These are phyloP conservation scores for Zygoascus ofunaensis DNA, from an alignment of 805 yeast genomes.

Conservation along the genomic window DNA sequence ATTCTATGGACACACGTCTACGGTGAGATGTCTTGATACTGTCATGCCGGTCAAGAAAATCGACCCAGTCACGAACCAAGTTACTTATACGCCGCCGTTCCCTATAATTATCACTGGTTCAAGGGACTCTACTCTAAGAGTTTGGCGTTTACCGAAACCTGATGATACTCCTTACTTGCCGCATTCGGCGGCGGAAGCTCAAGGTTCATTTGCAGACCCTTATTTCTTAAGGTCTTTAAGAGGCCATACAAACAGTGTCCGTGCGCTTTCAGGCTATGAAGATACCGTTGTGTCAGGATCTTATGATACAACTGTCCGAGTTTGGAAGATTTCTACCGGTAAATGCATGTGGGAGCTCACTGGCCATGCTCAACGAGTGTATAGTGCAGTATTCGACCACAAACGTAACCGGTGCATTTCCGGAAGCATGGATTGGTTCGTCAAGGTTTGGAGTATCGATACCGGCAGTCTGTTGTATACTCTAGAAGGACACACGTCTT, in stretches of 20 bases:
- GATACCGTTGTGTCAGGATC: conserved; percentile 81
- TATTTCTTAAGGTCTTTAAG: conserved; percentile 57
- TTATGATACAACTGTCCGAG: conserved; percentile 81
- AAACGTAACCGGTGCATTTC: conserved; percentile 73
- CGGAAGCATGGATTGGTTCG: conserved; percentile 83
- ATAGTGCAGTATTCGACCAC: conserved; percentile 77
- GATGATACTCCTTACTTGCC: conserved; percentile 21
- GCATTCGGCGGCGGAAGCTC: conserved; percentile 27
- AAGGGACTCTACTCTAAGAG: conserved; percentile 72
- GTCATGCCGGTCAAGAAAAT: conserved; percentile 51
- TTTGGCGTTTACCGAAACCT: conserved; percentile 69
- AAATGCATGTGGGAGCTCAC: conserved; percentile 61
- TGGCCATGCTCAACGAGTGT: conserved; percentile 84
- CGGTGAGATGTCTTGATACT: conserved; percentile 85
- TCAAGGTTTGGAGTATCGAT: conserved; percentile 80
- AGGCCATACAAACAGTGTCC: conserved; percentile 74
- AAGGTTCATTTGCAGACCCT: conserved; percentile 35
- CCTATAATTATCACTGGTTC: conserved; percentile 83
- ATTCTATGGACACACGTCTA: conserved; percentile 84
- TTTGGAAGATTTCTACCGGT: conserved; percentile 79
- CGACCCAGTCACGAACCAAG: conserved; percentile 49
- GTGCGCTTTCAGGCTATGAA: conserved; percentile 82
- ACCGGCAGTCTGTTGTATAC: conserved; percentile 63
- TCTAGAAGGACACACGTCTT: conserved; percentile 77
- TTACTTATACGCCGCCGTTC: conserved; percentile 43